Percentiles rank a stretch among this genome's conserved stretches.
Conservation (phyloP, 208 protist species). For the Leishmania gerbilli region DNA sequence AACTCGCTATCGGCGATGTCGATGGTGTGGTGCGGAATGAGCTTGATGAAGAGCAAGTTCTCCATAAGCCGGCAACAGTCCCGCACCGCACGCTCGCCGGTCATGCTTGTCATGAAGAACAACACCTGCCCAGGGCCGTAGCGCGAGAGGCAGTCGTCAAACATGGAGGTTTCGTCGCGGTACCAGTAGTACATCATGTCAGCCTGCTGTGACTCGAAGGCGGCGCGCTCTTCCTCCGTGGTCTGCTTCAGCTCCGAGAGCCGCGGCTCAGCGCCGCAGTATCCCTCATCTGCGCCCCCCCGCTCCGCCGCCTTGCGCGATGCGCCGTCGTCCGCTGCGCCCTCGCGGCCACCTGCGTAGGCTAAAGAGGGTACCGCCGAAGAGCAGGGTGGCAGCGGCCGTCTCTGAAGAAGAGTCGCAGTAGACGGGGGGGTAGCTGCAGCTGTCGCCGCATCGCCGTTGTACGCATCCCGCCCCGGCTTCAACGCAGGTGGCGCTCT, state of each 20-base stretch:
- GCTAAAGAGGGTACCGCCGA: neutral
- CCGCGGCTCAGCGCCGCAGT: conserved; percentile 3
- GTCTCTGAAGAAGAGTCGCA: neutral
- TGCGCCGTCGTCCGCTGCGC: neutral
- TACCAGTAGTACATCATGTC: conserved; percentile 49
- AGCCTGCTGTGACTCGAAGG: conserved; percentile 20
- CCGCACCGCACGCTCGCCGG: conserved; percentile 53
- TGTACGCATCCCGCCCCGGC: neutral
- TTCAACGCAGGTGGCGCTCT: neutral
- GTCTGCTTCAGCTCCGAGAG: conserved; percentile 18
- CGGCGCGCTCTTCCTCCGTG: conserved; percentile 19
- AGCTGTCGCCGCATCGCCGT: neutral
- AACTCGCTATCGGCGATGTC: conserved; percentile 69
- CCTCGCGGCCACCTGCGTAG: neutral
- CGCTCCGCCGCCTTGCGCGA: neutral
- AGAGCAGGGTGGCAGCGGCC: neutral
- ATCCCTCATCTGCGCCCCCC: neutral
- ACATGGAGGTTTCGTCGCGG: conserved; percentile 43
- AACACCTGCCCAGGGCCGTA: conserved; percentile 43
- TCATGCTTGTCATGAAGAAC: conserved; percentile 78
- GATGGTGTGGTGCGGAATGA: conserved; percentile 62
- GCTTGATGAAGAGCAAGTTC: conserved; percentile 66
- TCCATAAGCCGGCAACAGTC: conserved; percentile 56
- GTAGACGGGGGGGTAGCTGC: neutral
- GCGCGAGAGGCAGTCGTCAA: conserved; percentile 33